A percentile compares a stretch with the other conserved stretches of the same genome.
Evolutionary conservation across 1,284 basidiomycete species (phyloP).

Genomic region (Dichomitus squalens): DNA sequence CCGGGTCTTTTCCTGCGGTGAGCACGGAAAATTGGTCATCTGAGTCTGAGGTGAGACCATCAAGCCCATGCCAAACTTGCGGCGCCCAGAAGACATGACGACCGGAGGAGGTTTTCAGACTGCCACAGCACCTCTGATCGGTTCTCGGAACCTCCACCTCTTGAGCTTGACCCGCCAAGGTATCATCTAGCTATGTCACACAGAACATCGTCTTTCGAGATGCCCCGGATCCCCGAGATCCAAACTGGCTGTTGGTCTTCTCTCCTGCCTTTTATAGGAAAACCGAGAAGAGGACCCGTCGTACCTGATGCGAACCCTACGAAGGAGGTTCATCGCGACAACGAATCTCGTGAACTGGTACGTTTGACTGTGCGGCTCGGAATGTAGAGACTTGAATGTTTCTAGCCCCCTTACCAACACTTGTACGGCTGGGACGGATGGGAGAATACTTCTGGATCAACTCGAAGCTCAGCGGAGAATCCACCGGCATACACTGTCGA

Average conservation of each 20-base stretch:
- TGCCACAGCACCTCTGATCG: neutral
- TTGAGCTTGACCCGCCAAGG: neutral
- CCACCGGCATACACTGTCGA: constrained; percentile 22
- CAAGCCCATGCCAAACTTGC: neutral
- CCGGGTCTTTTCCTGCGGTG: constrained; percentile 10
- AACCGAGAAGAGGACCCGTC: neutral
- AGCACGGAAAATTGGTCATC: constrained; percentile 20
- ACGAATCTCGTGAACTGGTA: neutral
- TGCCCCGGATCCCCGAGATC: neutral
- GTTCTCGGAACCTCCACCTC: neutral
- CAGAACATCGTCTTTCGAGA: neutral
- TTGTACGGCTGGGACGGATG: neutral
- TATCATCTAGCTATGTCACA: neutral
- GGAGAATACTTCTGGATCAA: neutral
- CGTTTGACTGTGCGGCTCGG: too few species aligned
- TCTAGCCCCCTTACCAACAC: neutral
- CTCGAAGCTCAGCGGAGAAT: constrained; percentile 11
- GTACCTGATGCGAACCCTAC: neutral
- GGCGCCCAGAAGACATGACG: constrained; percentile 1
- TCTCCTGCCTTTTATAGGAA: neutral
- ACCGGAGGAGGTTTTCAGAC: neutral
- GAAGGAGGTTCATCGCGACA: neutral
- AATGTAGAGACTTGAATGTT: too few species aligned
- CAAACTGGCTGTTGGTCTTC: constrained; percentile 9
- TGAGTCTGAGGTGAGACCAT: neutral